Conservation (phyloP, 768 basidiomycete species). For the Leccinum subgranulosum region DNA sequence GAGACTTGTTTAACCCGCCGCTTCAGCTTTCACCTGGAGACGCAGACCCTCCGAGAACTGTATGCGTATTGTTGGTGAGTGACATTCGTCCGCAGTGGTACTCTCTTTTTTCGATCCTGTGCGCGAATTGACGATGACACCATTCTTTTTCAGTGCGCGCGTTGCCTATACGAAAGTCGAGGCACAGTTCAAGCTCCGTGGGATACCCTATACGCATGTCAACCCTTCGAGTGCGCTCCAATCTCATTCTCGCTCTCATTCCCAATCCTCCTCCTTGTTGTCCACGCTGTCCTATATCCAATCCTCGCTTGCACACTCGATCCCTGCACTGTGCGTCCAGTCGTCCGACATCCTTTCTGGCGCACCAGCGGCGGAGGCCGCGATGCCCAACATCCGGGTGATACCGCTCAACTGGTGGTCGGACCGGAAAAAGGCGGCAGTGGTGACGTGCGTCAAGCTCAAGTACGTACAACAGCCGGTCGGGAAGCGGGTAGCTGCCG, state of each 20-base stretch:
- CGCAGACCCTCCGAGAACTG: slow-evolving; percentile 69
- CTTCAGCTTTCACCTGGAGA: slow-evolving; percentile 61
- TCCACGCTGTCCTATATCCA: slow-evolving; percentile 56
- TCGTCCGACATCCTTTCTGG: slow-evolving; percentile 79
- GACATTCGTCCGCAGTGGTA: not conserved
- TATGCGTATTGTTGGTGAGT: slow-evolving; percentile 86
- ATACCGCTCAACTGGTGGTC: slow-evolving; percentile 93
- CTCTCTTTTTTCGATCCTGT: not conserved
- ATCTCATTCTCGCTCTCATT: not conserved
- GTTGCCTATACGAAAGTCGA: slow-evolving; percentile 90
- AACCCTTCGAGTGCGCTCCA: slow-evolving; percentile 47
- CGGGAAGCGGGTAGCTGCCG: slow-evolving; percentile 60
- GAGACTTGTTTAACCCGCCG: not conserved
- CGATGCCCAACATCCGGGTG: slow-evolving; percentile 88
- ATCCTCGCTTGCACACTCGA: slow-evolving; percentile 70
- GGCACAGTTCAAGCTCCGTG: slow-evolving; percentile 77
- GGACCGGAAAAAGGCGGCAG: slow-evolving; percentile 63
- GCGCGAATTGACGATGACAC: not conserved
- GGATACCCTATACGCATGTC: slow-evolving; percentile 75
- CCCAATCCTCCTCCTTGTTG: slow-evolving; percentile 25
- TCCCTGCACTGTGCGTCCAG: slow-evolving; percentile 82
- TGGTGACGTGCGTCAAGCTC: slow-evolving; percentile 87
- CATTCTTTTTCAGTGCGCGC: slow-evolving; percentile 56
- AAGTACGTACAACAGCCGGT: slow-evolving; percentile 87
- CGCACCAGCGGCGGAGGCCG: slow-evolving; percentile 84